Evolutionary conservation across 768 basidiomycete genomes (phyloP).

Genomic region (Macrolepiota albuminosa): DNA sequence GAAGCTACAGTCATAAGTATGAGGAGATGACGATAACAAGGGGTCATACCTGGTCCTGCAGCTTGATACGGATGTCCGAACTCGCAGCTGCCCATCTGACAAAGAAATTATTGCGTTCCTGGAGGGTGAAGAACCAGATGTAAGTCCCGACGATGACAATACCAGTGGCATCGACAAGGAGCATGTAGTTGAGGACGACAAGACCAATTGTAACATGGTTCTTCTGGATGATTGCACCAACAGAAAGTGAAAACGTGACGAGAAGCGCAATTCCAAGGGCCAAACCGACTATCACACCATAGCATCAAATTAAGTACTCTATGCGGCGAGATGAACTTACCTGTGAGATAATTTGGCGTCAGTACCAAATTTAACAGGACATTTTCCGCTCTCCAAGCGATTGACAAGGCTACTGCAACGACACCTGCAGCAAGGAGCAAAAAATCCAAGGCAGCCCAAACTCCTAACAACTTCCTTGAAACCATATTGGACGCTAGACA

Average conservation of each 20-base stretch:
- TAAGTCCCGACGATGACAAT: slow-evolving; percentile 63
- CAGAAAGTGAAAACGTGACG: slow-evolving; percentile 63
- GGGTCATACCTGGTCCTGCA: slow-evolving; percentile 69
- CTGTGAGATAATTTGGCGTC: slow-evolving; percentile 48
- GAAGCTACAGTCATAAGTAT: slow-evolving; percentile 41
- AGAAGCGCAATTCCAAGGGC: slow-evolving; percentile 63
- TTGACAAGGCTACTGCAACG: slow-evolving; percentile 59
- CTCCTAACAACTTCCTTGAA: slow-evolving; percentile 62
- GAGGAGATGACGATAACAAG: neutral
- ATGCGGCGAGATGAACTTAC: slow-evolving; percentile 31
- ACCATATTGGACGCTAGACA: slow-evolving; percentile 43
- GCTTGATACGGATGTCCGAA: slow-evolving; percentile 39
- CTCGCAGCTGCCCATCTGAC: slow-evolving; percentile 46
- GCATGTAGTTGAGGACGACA: slow-evolving; percentile 70
- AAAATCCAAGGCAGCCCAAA: slow-evolving; percentile 71
- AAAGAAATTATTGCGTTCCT: slow-evolving; percentile 66
- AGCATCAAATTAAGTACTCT: slow-evolving; percentile 1
- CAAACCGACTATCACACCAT: slow-evolving; percentile 53
- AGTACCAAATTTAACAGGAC: slow-evolving; percentile 74
- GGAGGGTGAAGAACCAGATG: slow-evolving; percentile 80
- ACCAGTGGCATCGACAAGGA: slow-evolving; percentile 58
- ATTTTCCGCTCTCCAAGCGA: slow-evolving; percentile 66
- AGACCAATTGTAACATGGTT: slow-evolving; percentile 68
- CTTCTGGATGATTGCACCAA: slow-evolving; percentile 65
- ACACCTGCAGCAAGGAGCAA: slow-evolving; percentile 67